Conservation (phyloP, 2,329 filamentous ascomycete species). For the Calonectria pseudoturangicola region DNA sequence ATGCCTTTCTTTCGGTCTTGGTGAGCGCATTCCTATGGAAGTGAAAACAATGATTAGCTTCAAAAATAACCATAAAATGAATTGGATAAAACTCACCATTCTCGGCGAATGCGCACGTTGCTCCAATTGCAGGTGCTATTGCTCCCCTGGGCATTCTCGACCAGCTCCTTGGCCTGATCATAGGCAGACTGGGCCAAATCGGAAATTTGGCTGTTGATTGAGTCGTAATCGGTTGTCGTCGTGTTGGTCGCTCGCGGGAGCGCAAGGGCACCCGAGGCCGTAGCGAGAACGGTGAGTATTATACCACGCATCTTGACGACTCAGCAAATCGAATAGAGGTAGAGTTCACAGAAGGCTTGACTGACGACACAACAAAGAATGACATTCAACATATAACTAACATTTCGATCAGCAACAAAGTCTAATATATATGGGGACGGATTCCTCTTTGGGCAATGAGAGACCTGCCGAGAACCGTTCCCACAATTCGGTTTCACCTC, state of each 20-base stretch:
- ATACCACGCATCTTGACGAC: background rate
- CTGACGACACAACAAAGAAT: background rate
- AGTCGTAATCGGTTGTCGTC: background rate
- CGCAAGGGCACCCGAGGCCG: background rate
- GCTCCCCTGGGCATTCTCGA: background rate
- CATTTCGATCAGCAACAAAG: conserved; percentile 6
- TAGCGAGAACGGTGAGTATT: background rate
- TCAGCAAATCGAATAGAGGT: background rate
- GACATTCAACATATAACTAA: background rate
- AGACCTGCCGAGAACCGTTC: background rate
- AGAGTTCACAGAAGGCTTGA: background rate
- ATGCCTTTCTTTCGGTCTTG: conserved; percentile 56
- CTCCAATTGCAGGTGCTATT: background rate
- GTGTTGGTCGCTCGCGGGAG: background rate
- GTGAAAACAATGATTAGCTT: background rate
- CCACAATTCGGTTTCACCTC: background rate
- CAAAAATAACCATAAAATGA: background rate
- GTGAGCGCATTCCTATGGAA: conserved; percentile 51
- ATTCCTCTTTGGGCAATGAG: background rate
- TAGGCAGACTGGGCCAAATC: background rate
- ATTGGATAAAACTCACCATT: background rate
- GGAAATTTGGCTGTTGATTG: background rate
- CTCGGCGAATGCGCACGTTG: background rate
- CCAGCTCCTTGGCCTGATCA: background rate
- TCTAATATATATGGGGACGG: background rate